phyloP scores from a whole-genome alignment of 2,329 filamentous ascomycete genomes.

The Stagonosporopsis vannaccii region DNA sequence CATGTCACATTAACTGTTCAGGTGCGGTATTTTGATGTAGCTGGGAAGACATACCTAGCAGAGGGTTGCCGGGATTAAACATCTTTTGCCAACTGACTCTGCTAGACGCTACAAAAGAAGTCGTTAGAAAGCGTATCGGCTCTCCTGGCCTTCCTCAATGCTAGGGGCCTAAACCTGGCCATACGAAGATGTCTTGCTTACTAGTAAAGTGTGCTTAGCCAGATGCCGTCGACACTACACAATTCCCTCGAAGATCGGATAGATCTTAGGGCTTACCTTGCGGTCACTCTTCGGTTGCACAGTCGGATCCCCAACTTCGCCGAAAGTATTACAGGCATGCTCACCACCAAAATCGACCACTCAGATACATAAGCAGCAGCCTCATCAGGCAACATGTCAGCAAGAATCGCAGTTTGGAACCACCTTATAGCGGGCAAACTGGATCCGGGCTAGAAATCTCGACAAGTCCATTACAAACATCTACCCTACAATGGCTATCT shows the following conservation, averaged over 20 bases:
- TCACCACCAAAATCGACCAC: neutral
- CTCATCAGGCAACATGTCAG: neutral
- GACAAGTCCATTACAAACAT: too few relatives aligned
- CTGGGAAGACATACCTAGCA: too few relatives aligned
- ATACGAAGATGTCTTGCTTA: neutral
- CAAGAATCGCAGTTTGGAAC: neutral
- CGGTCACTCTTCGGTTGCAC: neutral
- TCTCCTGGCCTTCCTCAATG: too few relatives aligned
- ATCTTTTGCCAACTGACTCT: too few relatives aligned
- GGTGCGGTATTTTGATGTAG: too few relatives aligned
- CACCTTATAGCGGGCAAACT: neutral
- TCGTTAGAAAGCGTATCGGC: too few relatives aligned
- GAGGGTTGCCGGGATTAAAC: too few relatives aligned
- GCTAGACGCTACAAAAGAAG: too few relatives aligned
- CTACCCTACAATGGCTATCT: neutral
- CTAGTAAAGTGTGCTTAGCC: neutral
- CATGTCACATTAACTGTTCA: too few relatives aligned
- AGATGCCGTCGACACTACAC: neutral
- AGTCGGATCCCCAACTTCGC: slow-evolving; percentile 16
- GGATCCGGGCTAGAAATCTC: too few relatives aligned
- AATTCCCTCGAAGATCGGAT: neutral
- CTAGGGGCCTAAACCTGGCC: neutral
- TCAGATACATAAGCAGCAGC: slow-evolving; percentile 5
- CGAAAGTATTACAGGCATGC: slow-evolving; percentile 6
- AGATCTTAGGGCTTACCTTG: neutral